These are phyloP conservation scores for Psilocybe cubensis DNA, from an alignment of 768 basidiomycete genomes.

Conservation along the genomic window DNA sequence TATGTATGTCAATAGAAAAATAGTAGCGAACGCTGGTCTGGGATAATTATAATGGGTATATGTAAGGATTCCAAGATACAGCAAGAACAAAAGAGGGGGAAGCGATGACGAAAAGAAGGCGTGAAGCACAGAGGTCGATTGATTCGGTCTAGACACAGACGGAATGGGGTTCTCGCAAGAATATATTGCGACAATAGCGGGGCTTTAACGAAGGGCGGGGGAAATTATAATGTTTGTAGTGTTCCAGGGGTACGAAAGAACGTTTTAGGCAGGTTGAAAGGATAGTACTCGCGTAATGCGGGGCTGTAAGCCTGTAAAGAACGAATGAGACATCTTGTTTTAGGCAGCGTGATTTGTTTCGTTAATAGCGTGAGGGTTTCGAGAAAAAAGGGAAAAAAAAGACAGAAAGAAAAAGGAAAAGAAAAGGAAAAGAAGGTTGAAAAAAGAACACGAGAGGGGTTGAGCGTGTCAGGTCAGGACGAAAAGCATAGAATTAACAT, in stretches of 20 bases:
- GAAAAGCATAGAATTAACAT: conserved; percentile 20
- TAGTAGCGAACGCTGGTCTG: conserved; percentile 13
- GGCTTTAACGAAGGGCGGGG: conserved; percentile 26
- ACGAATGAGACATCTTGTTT: conserved; percentile 30
- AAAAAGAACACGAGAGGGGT: neutral
- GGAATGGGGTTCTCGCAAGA: conserved; percentile 27
- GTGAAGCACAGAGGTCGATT: conserved; percentile 12
- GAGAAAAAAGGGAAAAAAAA: conserved; percentile 9
- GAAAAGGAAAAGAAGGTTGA: conserved; percentile 18
- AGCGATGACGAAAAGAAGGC: conserved; percentile 21
- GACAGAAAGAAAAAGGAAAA: conserved; percentile 13
- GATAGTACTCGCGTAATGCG: conserved; percentile 26
- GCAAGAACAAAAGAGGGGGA: conserved; percentile 22
- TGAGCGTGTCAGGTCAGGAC: conserved; percentile 6
- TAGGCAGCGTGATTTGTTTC: conserved; percentile 31
- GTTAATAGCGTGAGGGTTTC: conserved; percentile 28
- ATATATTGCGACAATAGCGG: conserved; percentile 24
- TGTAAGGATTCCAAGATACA: conserved; percentile 20
- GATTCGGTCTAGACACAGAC: conserved; percentile 20
- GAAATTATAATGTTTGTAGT: conserved; percentile 28
- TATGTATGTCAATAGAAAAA: conserved; percentile 21
- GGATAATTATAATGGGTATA: conserved; percentile 19
- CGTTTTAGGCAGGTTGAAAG: conserved; percentile 33
- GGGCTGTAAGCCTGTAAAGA: conserved; percentile 25
- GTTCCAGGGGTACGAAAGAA: conserved; percentile 24